These are phyloP conservation scores for Termitomyces sp. DNA, from an alignment of 768 basidiomycete genomes.

Conservation along the genomic window DNA sequence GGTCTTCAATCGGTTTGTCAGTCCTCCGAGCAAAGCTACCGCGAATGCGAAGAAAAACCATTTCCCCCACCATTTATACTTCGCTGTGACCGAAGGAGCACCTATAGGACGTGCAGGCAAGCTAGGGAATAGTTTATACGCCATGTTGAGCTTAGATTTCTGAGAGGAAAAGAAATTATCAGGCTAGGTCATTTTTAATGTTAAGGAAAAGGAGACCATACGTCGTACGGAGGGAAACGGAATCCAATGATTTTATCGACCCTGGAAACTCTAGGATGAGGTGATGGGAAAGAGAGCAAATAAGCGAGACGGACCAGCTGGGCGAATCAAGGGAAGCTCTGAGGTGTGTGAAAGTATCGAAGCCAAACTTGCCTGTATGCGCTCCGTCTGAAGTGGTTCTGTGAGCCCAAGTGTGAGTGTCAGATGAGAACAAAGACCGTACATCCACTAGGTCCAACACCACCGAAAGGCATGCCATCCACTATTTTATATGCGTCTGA, in stretches of 20 bases:
- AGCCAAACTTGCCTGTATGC: constrained; percentile 70
- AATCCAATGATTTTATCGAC: constrained; percentile 45
- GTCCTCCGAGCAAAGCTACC: constrained; percentile 38
- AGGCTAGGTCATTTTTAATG: background rate
- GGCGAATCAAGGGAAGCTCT: constrained; percentile 62
- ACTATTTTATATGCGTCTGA: constrained; percentile 10
- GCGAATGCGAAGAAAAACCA: constrained; percentile 49
- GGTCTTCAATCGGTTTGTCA: constrained; percentile 38
- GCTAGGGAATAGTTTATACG: constrained; percentile 24
- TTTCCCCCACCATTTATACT: constrained; percentile 36
- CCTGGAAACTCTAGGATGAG: constrained; percentile 27
- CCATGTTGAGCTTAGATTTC: constrained; percentile 30
- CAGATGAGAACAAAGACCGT: constrained; percentile 20
- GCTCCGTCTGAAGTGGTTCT: constrained; percentile 44
- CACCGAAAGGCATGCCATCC: constrained; percentile 26
- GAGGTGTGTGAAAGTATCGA: constrained; percentile 77
- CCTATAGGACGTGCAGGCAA: constrained; percentile 45
- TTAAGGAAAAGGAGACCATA: constrained; percentile 18
- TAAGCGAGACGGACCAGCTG: constrained; percentile 39
- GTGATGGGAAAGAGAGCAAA: constrained; percentile 16
- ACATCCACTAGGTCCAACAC: constrained; percentile 50
- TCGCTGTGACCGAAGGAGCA: constrained; percentile 28
- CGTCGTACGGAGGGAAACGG: constrained; percentile 64
- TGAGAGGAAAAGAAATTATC: constrained; percentile 6
- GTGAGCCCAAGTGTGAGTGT: background rate